Conservation (phyloP, 495 filamentous ascomycete genomes). For the Xylaria sp. region DNA sequence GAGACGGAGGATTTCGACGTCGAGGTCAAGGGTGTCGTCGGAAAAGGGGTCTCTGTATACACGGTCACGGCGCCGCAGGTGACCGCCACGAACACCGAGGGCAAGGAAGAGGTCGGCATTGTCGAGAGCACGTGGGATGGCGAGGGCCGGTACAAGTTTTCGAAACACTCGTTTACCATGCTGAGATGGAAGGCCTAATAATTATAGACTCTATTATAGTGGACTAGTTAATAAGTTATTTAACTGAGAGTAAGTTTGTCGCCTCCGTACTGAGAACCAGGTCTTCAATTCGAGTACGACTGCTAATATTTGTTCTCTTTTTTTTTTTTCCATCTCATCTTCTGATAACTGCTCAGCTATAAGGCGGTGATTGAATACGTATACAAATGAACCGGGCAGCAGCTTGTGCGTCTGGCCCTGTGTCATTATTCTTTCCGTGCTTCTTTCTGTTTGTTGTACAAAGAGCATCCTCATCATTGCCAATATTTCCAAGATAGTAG, state of each 20-base stretch:
- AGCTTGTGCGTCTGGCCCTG: background rate
- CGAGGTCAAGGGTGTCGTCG: constrained; percentile 58
- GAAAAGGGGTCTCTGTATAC: constrained; percentile 59
- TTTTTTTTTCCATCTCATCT: background rate
- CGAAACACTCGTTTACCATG: constrained; percentile 70
- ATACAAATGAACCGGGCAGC: constrained; percentile 16
- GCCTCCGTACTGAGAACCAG: background rate
- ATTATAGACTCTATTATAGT: constrained; percentile 5
- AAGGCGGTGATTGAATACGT: constrained; percentile 7
- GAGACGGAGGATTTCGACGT: constrained; percentile 64
- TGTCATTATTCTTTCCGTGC: constrained; percentile 8
- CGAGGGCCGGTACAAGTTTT: constrained; percentile 63
- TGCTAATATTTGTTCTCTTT: background rate
- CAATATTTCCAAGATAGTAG: constrained; percentile 3
- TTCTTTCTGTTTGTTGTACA: constrained; percentile 25
- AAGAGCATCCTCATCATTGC: background rate
- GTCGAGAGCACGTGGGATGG: constrained; percentile 68
- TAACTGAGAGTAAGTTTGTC: background rate
- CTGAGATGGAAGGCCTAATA: constrained; percentile 67
- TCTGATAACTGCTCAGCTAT: background rate
- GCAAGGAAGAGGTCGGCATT: constrained; percentile 65
- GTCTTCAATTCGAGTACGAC: background rate
- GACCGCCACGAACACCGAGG: constrained; percentile 64
- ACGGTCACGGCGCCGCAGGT: constrained; percentile 65
- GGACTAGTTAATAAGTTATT: background rate